Evolutionary conservation across 805 yeast genomes (phyloP).

Genomic region (Teunomyces kruisii): DNA sequence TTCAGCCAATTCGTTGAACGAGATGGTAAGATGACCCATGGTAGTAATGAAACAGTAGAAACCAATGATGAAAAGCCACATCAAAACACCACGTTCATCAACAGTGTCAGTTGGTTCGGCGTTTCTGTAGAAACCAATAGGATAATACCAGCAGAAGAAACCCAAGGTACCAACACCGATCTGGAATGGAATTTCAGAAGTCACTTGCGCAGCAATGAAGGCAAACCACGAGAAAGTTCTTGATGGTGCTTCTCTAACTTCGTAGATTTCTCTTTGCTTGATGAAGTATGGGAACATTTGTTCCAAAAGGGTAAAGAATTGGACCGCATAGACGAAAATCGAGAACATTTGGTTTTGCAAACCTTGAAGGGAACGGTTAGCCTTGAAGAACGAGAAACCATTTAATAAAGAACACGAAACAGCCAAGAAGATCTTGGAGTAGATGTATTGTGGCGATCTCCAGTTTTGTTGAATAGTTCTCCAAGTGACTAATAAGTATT

Average conservation of each 20-base stretch:
- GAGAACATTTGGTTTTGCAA: constrained; percentile 67
- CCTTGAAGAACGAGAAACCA: constrained; percentile 72
- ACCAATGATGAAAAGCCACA: constrained; percentile 17
- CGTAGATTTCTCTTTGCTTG: constrained; percentile 45
- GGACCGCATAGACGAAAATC: constrained; percentile 45
- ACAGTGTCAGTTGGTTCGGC: constrained; percentile 10
- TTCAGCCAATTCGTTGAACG: constrained; percentile 31
- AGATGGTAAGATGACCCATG: constrained; percentile 29
- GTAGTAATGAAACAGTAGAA: constrained; percentile 28
- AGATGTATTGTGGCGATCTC: constrained; percentile 63
- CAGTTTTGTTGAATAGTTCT: constrained; percentile 23
- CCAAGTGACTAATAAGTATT: constrained; percentile 17
- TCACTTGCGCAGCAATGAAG: constrained; percentile 38
- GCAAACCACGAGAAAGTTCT: constrained; percentile 45
- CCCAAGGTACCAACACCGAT: constrained; percentile 41
- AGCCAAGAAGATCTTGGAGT: constrained; percentile 58
- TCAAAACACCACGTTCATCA: constrained; percentile 7
- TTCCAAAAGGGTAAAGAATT: constrained; percentile 40
- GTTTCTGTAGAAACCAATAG: constrained; percentile 30
- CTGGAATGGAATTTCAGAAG: constrained; percentile 51
- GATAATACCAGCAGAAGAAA: constrained; percentile 59
- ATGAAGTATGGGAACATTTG: constrained; percentile 46
- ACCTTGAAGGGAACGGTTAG: constrained; percentile 54
- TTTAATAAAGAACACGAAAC: constrained; percentile 54
- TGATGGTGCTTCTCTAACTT: constrained; percentile 46